Base-by-base conservation (phyloP, 2,329 filamentous ascomycete species). In the Lachnellula cervina region DNA sequence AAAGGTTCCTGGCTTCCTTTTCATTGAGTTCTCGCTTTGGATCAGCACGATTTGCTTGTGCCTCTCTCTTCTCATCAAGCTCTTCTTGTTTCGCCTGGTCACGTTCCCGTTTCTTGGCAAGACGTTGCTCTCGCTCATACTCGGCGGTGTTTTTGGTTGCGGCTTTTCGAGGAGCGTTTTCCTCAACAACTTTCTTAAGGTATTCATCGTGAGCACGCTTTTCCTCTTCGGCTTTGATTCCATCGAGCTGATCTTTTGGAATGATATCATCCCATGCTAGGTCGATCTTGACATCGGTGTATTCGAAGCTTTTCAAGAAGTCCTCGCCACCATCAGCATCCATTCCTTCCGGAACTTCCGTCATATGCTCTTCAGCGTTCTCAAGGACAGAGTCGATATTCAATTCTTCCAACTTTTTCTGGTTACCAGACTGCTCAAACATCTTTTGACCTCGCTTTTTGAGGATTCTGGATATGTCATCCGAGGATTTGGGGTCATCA, bases 241-340 rank as follows among this genome's bases (percentile, higher is more conserved):
- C 86, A 16, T 92, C 92, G 17, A 99, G 81, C 66, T 96, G 86
- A 7, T 96, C 91, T 57, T 92, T 91, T 0, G 94, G 95, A 64
- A 99, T 97, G 66, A 99, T 99, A 63, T 97, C 89, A 66, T 99
- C 94, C 94, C 94, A 99, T 64, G 95, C 91, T 25, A 97, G 84
- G 62, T 97, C 89, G 23, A 97, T 89, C 74, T 97, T 97, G 72
- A 97, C 93, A 71, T 99, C 94, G 1, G 94, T 97, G 68, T 96
- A 96, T 69, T 97, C 91, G 64, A 89, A 89, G 58, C 84, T 87
- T 64, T 82, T 85, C 76, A 99, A 86, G 72, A 97, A 99, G 59
- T 96, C 96, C 69, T 97, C 93, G 75, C 94, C 94, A 68, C 94
- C 95, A 68, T 93, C 94, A 56, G 92, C 96, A 44, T 96, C 89